Evolutionary conservation across 2,329 filamentous ascomycete genomes (phyloP).

Genomic region (Pseudocercospora cruenta): DNA sequence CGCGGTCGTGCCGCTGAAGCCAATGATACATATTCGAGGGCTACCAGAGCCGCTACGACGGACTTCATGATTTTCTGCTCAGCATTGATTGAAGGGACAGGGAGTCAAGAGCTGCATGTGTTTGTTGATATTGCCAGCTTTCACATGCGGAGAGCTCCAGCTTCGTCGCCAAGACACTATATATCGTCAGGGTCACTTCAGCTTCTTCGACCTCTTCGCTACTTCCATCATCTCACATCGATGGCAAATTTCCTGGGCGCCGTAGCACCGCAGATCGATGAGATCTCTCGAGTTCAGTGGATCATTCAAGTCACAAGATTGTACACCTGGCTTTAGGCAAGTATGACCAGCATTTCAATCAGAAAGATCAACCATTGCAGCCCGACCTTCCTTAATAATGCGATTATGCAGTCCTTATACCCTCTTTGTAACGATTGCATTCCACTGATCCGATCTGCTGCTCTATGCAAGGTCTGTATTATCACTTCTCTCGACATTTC

Average conservation of each 20-base stretch:
- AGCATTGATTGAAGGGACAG: slow-evolving; percentile 8
- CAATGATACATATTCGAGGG: slow-evolving; percentile 37
- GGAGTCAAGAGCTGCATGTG: neutral
- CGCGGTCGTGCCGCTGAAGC: slow-evolving; percentile 73
- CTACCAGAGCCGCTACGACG: slow-evolving; percentile 36
- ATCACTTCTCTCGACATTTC: neutral
- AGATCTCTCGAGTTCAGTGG: neutral
- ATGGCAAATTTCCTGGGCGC: no score
- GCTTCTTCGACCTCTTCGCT: neutral
- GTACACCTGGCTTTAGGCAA: neutral
- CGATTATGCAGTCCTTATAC: neutral
- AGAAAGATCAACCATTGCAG: neutral
- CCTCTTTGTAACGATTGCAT: neutral
- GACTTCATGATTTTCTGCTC: slow-evolving; percentile 32
- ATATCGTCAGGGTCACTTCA: neutral
- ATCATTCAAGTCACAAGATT: neutral
- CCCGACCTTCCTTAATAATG: neutral
- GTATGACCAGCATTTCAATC: neutral
- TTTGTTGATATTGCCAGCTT: neutral
- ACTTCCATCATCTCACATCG: neutral
- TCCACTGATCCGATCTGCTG: neutral
- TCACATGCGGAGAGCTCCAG: neutral
- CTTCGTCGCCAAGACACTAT: neutral
- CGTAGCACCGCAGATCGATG: no score
- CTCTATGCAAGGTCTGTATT: neutral